Evolutionary conservation across 1,139 yeast genomes (phyloP).

Genomic region (Groenewaldozyma sp.): DNA sequence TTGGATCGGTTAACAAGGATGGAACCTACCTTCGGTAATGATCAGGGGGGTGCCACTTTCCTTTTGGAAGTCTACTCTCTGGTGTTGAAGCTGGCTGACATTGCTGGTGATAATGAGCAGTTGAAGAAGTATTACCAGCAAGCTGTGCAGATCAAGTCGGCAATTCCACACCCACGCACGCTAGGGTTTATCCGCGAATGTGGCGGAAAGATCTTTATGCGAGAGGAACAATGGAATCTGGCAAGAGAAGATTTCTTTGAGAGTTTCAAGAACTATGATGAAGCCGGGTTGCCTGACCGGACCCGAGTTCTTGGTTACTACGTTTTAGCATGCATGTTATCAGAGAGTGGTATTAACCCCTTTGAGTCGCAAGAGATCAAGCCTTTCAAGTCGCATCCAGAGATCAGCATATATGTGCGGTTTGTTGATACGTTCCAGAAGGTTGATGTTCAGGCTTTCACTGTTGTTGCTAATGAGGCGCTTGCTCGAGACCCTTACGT

Average conservation of each 20-base stretch:
- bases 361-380: conserved; percentile 45
- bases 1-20: no score
- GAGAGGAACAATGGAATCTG: conserved; percentile 44
- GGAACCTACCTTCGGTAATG: background rate
- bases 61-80: conserved; percentile 57
- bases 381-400: conserved; percentile 34
- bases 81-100: conserved; percentile 47
- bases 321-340: conserved; percentile 53
- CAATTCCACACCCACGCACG: conserved; percentile 67
- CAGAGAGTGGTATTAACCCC: conserved; percentile 58
- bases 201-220: conserved; percentile 62
- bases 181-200: conserved; percentile 66
- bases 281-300: conserved; percentile 57
- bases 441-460: conserved; percentile 32
- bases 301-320: conserved; percentile 50
- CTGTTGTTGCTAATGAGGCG: conserved; percentile 23
- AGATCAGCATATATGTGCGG: conserved; percentile 30
- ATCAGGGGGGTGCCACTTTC: conserved; percentile 17
- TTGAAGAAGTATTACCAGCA: conserved; percentile 42
- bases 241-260: conserved; percentile 64
- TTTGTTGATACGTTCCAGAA: conserved; percentile 33
- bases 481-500: conserved; percentile 23
- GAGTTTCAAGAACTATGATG: conserved; percentile 68
- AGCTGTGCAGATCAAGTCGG: conserved; percentile 43
- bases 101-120: conserved; percentile 31